Percentiles rank a stretch among this genome's conserved stretches.
Evolutionary conservation across 2,329 filamentous ascomycete species (phyloP).

Genomic region (Colletotrichum lupini): DNA sequence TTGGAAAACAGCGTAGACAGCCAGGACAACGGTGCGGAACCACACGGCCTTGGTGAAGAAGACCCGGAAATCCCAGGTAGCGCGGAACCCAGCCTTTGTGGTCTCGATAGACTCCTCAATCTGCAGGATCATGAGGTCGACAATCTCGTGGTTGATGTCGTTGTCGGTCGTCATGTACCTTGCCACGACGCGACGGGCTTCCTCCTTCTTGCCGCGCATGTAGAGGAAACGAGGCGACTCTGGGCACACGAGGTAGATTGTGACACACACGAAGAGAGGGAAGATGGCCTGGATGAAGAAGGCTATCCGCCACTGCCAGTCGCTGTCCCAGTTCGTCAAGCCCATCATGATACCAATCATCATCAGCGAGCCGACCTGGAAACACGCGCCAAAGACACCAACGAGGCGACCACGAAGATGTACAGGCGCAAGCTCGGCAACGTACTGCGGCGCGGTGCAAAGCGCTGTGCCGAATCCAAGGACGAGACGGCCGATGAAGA

Average conservation of each 20-base stretch:
- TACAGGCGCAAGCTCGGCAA: conserved; percentile 42
- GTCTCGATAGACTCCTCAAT: conserved; percentile 57
- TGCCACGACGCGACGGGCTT: conserved; percentile 48
- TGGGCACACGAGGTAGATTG: conserved; percentile 48
- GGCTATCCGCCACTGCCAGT: conserved; percentile 51
- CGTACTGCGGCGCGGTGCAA: conserved; percentile 43
- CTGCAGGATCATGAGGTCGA: conserved; percentile 52
- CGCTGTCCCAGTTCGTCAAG: conserved; percentile 48
- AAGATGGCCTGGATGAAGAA: conserved; percentile 57
- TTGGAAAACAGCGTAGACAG: conserved; percentile 58
- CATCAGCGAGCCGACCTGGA: conserved; percentile 54
- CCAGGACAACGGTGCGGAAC: conserved; percentile 55
- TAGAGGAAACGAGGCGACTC: conserved; percentile 55
- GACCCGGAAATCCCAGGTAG: conserved; percentile 57
- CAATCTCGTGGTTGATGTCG: conserved; percentile 52
- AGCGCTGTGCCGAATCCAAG: conserved; percentile 61
- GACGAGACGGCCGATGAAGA: conserved; percentile 64
- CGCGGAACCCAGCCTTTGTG: conserved; percentile 47
- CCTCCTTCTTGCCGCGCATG: conserved; percentile 48
- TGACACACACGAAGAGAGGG: conserved; percentile 47
- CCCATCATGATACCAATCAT: conserved; percentile 57
- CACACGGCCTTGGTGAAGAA: conserved; percentile 57
- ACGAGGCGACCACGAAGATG: conserved; percentile 55
- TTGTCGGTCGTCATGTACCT: conserved; percentile 52
- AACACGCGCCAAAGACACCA: conserved; percentile 58